phyloP scores from a whole-genome alignment of 1,284 basidiomycete species.

The Xerocomus cyaneibrunnescens region DNA sequence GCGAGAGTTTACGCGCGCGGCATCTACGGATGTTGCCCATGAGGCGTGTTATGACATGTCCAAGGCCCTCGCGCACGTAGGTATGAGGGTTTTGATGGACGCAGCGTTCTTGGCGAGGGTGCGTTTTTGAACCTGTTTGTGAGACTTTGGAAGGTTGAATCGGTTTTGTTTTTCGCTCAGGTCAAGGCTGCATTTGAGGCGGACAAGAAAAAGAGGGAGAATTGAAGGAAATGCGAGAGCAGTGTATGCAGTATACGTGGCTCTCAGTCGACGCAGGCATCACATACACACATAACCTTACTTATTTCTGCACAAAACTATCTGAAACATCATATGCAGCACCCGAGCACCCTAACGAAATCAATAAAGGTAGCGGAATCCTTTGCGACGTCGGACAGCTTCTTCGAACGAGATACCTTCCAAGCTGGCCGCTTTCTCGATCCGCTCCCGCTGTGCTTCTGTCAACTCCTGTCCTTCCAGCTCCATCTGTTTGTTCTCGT shows the following conservation, averaged over 20 bases:
- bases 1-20: conserved; percentile 53
- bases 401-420: conserved; percentile 54
- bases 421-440: conserved; percentile 49
- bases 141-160: too few relatives aligned
- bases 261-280: too few relatives aligned
- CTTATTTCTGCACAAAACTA: too few relatives aligned
- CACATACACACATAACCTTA: too few relatives aligned
- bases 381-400: conserved; percentile 48
- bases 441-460: conserved; percentile 42
- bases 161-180: too few relatives aligned
- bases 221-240: neutral
- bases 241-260: too few relatives aligned
- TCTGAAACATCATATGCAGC: too few relatives aligned
- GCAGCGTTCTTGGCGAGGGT: conserved; percentile 34
- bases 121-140: too few relatives aligned
- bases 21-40: conserved; percentile 55
- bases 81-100: conserved; percentile 57
- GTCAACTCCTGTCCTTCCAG: conserved; percentile 44
- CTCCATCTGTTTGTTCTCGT: conserved; percentile 46
- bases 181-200: neutral
- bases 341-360: too few relatives aligned
- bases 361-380: conserved; percentile 44
- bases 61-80: conserved; percentile 60
- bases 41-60: conserved; percentile 53
- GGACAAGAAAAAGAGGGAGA: neutral